These are phyloP conservation scores for Arabis hirsuta DNA, from an alignment of 345 rosid species.

Conservation along the genomic window DNA sequence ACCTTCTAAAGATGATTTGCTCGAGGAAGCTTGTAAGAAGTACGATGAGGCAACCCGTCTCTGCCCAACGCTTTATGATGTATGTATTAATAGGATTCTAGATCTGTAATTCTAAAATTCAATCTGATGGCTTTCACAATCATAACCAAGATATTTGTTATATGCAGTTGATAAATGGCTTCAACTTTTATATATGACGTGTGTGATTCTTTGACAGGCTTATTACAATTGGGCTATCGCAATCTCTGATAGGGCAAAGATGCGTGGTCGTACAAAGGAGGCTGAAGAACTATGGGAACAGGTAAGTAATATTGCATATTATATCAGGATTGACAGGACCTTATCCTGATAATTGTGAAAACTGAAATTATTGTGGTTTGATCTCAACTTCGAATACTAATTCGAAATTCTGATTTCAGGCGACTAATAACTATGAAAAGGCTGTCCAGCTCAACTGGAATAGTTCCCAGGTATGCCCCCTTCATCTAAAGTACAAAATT, in stretches of 20 bases:
- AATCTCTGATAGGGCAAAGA: conserved; percentile 97
- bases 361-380: conserved; percentile 5
- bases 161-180: conserved; percentile 3
- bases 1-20: conserved; percentile 94
- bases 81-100: conserved; percentile 45
- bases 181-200: conserved; percentile 23
- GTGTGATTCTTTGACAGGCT: conserved; percentile 62
- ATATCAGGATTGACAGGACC: background rate
- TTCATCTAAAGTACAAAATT: conserved; percentile 31
- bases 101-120: background rate
- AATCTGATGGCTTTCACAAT: background rate
- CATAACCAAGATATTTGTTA: conserved; percentile 15
- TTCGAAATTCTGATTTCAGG: conserved; percentile 55
- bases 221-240: conserved; percentile 99
- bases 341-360: conserved; percentile 11
- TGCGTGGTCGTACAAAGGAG: conserved; percentile 99
- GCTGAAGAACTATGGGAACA: conserved; percentile 99
- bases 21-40: conserved; percentile 97
- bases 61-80: conserved; percentile 96
- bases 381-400: conserved; percentile 20
- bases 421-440: conserved; percentile 90
- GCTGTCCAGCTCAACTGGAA: conserved; percentile 99
- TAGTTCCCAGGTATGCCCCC: conserved; percentile 80
- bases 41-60: conserved; percentile 92
- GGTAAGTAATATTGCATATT: conserved; percentile 46